Conservation (phyloP, 1,284 basidiomycete genomes). For the Moesziomyces sp. region DNA sequence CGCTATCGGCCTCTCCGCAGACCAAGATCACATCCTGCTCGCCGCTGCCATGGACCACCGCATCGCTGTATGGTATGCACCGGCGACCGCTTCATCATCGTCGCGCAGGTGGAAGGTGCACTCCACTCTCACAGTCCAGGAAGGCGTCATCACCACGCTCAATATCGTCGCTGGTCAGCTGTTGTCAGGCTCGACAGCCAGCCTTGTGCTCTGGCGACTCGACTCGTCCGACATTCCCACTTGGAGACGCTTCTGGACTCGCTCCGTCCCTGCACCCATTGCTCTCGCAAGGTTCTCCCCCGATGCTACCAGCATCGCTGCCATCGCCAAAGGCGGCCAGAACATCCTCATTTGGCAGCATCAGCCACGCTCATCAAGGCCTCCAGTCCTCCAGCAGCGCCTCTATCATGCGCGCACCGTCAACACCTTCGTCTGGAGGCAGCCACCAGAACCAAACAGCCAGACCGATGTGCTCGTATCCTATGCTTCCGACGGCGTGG, state of each 20-base stretch:
- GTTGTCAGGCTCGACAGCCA: conserved; percentile 27
- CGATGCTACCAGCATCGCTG: conserved; percentile 43
- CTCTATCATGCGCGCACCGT: conserved; percentile 45
- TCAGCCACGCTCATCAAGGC: conserved; percentile 21
- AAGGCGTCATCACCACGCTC: conserved; percentile 33
- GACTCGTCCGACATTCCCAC: conserved; percentile 37
- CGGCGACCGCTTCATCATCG: conserved; percentile 10
- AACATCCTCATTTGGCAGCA: conserved; percentile 44
- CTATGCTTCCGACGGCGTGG: conserved; percentile 43
- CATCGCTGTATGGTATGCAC: conserved; percentile 42
- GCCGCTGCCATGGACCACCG: conserved; percentile 49
- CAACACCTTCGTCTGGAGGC: conserved; percentile 24
- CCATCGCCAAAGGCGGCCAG: conserved; percentile 33
- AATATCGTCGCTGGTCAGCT: conserved; percentile 35
- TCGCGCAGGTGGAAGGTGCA: conserved; percentile 49
- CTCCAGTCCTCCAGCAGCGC: conserved; percentile 28
- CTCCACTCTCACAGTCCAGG: conserved; percentile 43
- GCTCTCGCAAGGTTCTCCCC: conserved; percentile 38
- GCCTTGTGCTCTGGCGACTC: conserved; percentile 42
- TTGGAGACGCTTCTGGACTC: conserved; percentile 47
- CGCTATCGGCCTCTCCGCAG: conserved; percentile 22
- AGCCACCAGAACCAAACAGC: conserved; percentile 36
- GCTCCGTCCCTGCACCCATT: conserved; percentile 26
- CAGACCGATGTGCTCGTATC: conserved; percentile 51
- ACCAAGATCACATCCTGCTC: conserved; percentile 16